Base-by-base conservation (phyloP, 73 alveolate genomes). In the Urostyla sp. region DNA sequence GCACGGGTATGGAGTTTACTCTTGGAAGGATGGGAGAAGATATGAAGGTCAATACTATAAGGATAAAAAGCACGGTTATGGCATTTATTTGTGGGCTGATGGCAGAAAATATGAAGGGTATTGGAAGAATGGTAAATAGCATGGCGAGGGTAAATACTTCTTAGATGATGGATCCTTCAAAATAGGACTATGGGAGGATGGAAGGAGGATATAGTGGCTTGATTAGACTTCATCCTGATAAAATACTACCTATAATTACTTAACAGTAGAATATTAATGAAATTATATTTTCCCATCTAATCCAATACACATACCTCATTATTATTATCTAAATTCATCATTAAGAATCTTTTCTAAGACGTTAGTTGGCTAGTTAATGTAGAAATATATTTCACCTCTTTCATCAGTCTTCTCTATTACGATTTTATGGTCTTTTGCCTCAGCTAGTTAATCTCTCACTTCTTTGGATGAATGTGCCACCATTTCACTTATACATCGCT, bases 11-110 rank as follows among this genome's bases (percentile, higher is more conserved):
- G 99, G 99, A 8, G 80, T 91, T 48, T 95, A 90, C 56, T 67
- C 82, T 36, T 95, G 99, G 98, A 93, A 84, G 32, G 99, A 95
- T 90, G 99, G 99, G 26, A 93, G 97, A 54, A 90, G 88, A 50
- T 95, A 95, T 84, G 94, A 87, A 67, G 99, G 99, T 16, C 93
- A 95, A 78, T 95, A 93, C 87, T 43, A 81, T 53, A 77, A 56
- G 54, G 99, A 95, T 74, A 94, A 90, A 80, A 95, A 95, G 84
- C 93, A 80, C 54, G 99, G 99, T 2, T 86, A 76, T 53, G 99
- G 99, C n/a, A 49, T 93, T 21, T 95, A 92, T 84, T 90, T 89
- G n/a, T 95, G 99, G 98, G 92, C 94, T 48, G 96, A 95, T 49
- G 98, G 97, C 21, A 90, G 95, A 80, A 87, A 72, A 54, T 91